Evolutionary conservation across 345 rosid species (phyloP).

Genomic region (Euphorbia pulcherrima): DNA sequence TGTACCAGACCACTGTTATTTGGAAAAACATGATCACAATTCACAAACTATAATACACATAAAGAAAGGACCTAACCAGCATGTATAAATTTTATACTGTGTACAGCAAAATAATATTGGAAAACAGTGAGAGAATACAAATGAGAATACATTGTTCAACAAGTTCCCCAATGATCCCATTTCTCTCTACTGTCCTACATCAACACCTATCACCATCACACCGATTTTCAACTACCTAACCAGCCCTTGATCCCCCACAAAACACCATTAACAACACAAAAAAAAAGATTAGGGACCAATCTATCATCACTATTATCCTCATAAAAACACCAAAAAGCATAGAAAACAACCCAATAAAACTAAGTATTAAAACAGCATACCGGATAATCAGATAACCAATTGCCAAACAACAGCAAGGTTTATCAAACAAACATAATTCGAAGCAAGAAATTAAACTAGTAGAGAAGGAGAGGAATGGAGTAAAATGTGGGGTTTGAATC

Average conservation of each 20-base stretch:
- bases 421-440: not conserved
- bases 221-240: constrained; percentile 12
- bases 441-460: not conserved
- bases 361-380: not conserved
- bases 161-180: too few species aligned
- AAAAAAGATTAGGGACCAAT: not conserved
- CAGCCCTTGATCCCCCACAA: not conserved
- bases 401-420: not conserved
- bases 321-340: not conserved
- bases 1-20: too few species aligned
- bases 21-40: too few species aligned
- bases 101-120: constrained; percentile 27
- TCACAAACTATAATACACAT: not conserved
- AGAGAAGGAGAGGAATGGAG: not conserved
- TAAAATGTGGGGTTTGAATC: constrained; percentile 5
- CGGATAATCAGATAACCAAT: constrained; percentile 5
- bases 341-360: not conserved
- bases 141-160: not conserved
- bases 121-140: constrained; percentile 38
- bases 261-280: not conserved
- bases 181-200: constrained; percentile 25
- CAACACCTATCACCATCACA: constrained; percentile 24
- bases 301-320: constrained; percentile 1
- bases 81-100: constrained; percentile 33
- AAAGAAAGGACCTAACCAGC: constrained; percentile 28